Conservation (phyloP, 495 filamentous ascomycete species). For the Penicillium psychrofluorescens region DNA sequence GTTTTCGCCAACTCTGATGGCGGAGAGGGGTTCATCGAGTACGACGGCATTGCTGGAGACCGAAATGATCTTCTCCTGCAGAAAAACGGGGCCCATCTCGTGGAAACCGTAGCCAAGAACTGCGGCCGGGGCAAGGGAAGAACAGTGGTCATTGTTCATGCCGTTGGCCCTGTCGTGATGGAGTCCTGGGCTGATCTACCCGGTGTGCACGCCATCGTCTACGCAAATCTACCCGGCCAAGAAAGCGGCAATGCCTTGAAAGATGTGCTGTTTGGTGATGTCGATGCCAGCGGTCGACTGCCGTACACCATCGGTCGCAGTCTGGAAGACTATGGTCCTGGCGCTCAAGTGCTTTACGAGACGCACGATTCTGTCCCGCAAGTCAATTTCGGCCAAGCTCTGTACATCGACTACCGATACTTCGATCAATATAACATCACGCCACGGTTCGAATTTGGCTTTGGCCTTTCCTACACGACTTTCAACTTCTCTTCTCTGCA, state of each 20-base stretch:
- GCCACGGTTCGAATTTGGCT: conserved; percentile 66
- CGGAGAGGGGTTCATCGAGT: conserved; percentile 58
- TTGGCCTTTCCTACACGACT: conserved; percentile 67
- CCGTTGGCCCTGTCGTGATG: conserved; percentile 79
- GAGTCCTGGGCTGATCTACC: conserved; percentile 80
- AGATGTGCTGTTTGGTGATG: conserved; percentile 77
- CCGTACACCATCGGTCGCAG: conserved; percentile 87
- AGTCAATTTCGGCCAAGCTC: conserved; percentile 74
- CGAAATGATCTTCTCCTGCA: conserved; percentile 74
- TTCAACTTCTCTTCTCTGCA: conserved; percentile 62
- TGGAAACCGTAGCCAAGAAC: conserved; percentile 59
- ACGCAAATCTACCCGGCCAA: conserved; percentile 85
- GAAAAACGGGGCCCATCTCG: conserved; percentile 68
- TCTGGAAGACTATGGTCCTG: conserved; percentile 75
- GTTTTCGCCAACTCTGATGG: conserved; percentile 57
- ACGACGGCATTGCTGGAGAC: conserved; percentile 64
- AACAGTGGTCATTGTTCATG: conserved; percentile 81
- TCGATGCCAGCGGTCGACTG: conserved; percentile 79
- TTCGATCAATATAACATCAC: conserved; percentile 72
- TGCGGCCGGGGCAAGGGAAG: conserved; percentile 63
- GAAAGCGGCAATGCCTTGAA: conserved; percentile 81
- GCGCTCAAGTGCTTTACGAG: conserved; percentile 65
- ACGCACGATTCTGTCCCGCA: conserved; percentile 71
- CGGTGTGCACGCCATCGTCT: conserved; percentile 70
- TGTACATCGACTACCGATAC: conserved; percentile 86